phyloP scores from a whole-genome alignment of 2,329 filamentous ascomycete species.

The Pyrenochaeta sp. region DNA sequence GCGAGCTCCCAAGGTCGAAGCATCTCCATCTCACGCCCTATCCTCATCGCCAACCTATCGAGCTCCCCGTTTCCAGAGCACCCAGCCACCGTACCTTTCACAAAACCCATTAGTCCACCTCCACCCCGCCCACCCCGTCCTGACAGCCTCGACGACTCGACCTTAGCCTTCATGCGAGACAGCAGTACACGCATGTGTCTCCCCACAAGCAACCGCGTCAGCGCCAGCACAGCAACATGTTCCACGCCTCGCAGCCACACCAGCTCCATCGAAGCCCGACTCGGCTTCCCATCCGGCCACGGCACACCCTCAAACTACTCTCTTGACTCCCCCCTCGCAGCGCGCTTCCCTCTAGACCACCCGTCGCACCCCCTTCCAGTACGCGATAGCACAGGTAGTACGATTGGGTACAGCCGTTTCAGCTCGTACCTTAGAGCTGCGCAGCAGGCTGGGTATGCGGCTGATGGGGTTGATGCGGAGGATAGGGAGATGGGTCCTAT shows the following conservation, averaged over 20 bases:
- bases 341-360: conserved; percentile 9
- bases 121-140: conserved; percentile 27
- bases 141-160: conserved; percentile 23
- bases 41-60: conserved; percentile 10
- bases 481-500: conserved; percentile 22
- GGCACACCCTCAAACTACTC: conserved; percentile 9
- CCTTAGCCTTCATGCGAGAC: conserved; percentile 23
- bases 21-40: conserved; percentile 24
- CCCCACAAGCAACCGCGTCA: conserved; percentile 6
- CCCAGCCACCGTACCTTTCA: conserved; percentile 16
- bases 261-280: conserved; percentile 19
- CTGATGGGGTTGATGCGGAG: conserved; percentile 17
- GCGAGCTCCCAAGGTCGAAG: not conserved
- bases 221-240: conserved; percentile 15
- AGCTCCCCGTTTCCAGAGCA: conserved; percentile 9
- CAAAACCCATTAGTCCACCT: conserved; percentile 17
- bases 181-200: conserved; percentile 23
- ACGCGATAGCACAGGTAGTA: conserved; percentile 18
- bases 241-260: conserved; percentile 10
- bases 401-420: conserved; percentile 15
- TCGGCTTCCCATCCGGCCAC: conserved; percentile 18
- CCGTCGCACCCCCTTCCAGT: conserved; percentile 15
- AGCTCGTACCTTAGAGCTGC: conserved; percentile 19
- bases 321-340: conserved; percentile 21
- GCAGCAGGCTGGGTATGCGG: conserved; percentile 5